Evolutionary conservation across 169 alveolate genomes (phyloP), one percentile per base, ranked within the genome.

Genomic region (Plasmodium coatneyi): DNA sequence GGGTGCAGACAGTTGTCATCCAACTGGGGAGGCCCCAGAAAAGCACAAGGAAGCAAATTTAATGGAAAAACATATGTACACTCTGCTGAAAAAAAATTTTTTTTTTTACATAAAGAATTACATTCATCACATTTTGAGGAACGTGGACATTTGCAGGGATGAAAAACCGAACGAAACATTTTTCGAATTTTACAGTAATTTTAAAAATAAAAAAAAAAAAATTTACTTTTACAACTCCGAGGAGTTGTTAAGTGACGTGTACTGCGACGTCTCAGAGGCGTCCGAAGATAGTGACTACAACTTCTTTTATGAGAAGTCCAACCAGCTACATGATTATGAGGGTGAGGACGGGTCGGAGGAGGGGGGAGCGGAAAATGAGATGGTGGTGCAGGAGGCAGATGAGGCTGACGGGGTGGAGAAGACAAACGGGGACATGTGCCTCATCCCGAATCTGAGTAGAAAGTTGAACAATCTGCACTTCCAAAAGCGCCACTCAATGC

Each of bases 191-290:
- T 87, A 54, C 81, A 22, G 66, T 6, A 60, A 60, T 34, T 87
- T 87, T 46, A 87, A 87, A 49, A 87, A 87, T 71, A 76, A 87
- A 16, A 87, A 87, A 78, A 87, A 87, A 79, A 87, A 87, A 71
- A 54, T 87, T 22, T 78, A 39, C 22, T 41, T 76, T 5, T 80
- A 78, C 66, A 52, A 54, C 46, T 36, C 76, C 14, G 72, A 87
- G n/a, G 93, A 78, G 0, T 1, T 56, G 41, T 41, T 87, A 80
- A 87, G 89, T 25, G 93, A 87, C 28, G 14, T 87, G 30, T 87
- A 87, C 39, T 76, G 80, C 30, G 93, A 87, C 46, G 83, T 87
- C n/a, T 87, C 93, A 2, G 34, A 87, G 28, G 82, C n/a, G 7
- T 78, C 93, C 5, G 87, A 66, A 9, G 93, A 87, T 28, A 78